Evolutionary conservation across 225 moss, liverwort and hornwort genomes (phyloP).

Genomic region (Marchantia paleacea): DNA sequence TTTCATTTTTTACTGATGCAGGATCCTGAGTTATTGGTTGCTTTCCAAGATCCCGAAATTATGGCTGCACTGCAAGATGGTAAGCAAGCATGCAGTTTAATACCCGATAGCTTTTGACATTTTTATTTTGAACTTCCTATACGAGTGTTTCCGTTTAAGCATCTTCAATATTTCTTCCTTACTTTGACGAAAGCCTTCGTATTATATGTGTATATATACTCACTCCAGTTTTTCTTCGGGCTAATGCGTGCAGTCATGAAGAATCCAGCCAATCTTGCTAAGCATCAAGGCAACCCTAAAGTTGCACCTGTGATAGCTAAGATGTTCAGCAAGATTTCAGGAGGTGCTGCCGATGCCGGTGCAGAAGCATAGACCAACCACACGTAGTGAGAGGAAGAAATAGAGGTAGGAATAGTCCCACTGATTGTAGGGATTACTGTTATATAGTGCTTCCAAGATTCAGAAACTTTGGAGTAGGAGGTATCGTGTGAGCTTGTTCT

Average conservation of each 20-base stretch:
- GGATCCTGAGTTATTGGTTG: conserved; percentile 92
- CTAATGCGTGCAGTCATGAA: conserved; percentile 73
- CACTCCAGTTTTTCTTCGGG: not conserved
- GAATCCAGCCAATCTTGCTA: conserved; percentile 84
- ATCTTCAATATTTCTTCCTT: not conserved
- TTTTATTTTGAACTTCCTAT: too few relatives aligned
- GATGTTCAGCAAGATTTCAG: conserved; percentile 78
- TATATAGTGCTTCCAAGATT: not conserved
- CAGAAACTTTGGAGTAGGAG: not conserved
- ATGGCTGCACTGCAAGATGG: conserved; percentile 98
- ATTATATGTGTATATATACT: too few relatives aligned
- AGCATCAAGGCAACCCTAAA: conserved; percentile 86
- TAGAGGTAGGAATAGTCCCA: not conserved
- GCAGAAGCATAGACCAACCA: not conserved
- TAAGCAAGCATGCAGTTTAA: conserved; percentile 31
- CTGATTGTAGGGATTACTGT: conserved; percentile 7
- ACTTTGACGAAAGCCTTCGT: too few relatives aligned
- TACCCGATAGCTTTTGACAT: too few relatives aligned
- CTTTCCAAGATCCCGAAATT: conserved; percentile 90
- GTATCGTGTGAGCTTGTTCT: not conserved
- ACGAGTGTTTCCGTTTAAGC: too few relatives aligned
- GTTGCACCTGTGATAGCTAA: conserved; percentile 87
- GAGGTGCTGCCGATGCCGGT: conserved; percentile 34
- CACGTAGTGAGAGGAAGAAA: not conserved
- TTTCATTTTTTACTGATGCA: conserved; percentile 22